These are phyloP conservation scores for Cadophora sp. DNA, from an alignment of 2,329 filamentous ascomycete genomes.

Conservation along the genomic window DNA sequence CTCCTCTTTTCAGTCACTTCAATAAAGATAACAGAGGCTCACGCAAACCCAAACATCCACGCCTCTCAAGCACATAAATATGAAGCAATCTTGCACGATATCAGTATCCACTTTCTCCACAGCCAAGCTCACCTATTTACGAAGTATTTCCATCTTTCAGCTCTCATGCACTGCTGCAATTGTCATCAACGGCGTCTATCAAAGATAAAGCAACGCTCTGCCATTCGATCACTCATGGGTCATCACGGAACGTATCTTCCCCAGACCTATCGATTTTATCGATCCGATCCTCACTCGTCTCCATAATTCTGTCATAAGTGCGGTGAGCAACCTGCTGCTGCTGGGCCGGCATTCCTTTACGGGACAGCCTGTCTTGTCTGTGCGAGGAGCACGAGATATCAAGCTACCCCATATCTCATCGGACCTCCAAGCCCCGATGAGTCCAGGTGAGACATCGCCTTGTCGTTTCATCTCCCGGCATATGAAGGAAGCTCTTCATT, in stretches of 20 bases:
- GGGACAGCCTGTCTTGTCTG: background rate
- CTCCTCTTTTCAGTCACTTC: no score
- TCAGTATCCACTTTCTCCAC: background rate
- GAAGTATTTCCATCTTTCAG: background rate
- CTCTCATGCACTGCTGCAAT: background rate
- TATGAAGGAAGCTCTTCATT: background rate
- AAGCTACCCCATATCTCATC: background rate
- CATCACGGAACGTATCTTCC: background rate
- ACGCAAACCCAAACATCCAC: background rate
- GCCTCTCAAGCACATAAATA: background rate
- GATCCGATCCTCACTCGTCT: background rate
- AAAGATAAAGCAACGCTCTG: conserved; percentile 12
- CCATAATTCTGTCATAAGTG: conserved; percentile 16
- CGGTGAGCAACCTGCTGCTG: conserved; percentile 1
- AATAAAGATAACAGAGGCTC: background rate
- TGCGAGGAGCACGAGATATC: conserved; percentile 12
- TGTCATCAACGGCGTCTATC: background rate
- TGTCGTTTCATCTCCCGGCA: conserved; percentile 28
- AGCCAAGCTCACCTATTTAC: background rate
- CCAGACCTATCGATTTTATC: background rate
- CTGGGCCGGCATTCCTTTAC: background rate
- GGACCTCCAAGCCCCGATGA: conserved; percentile 4
- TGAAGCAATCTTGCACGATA: background rate
- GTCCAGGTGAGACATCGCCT: conserved; percentile 25
- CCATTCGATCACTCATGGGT: conserved; percentile 5